Conservation (phyloP, 257 asterid species). For the Avicennia marina region DNA sequence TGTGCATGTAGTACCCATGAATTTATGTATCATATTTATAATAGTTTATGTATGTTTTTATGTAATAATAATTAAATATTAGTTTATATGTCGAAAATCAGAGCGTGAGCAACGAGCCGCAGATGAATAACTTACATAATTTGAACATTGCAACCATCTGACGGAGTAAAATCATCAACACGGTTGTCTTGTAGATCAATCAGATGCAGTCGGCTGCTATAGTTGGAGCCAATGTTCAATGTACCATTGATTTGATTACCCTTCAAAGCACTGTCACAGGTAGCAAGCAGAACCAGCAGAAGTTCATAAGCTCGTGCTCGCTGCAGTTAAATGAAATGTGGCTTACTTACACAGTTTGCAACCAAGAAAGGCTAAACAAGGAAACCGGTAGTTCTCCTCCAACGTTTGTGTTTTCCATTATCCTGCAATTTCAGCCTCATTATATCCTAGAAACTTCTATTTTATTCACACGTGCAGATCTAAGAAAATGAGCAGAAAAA, state of each 20-base stretch:
- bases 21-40: no score
- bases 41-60: no score
- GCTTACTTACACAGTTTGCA: conserved; percentile 71
- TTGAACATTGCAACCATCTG: conserved; percentile 27
- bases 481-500: neutral
- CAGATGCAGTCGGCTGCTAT: conserved; percentile 39
- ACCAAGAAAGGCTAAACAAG: conserved; percentile 50
- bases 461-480: neutral
- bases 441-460: neutral
- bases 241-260: conserved; percentile 51
- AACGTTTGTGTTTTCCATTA: conserved; percentile 56
- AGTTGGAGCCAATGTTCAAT: conserved; percentile 33
- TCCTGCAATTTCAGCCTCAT: conserved; percentile 35
- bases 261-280: conserved; percentile 44
- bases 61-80: no score
- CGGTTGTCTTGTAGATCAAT: conserved; percentile 49
- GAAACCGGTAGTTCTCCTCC: conserved; percentile 50
- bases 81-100: no score
- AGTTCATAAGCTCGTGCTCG: no score
- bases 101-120: no score
- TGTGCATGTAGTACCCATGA: no score
- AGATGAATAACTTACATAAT: conserved; percentile 61
- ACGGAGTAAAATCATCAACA: conserved; percentile 39
- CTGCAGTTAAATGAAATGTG: neutral
- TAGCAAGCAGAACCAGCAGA: neutral